These are phyloP conservation scores for Albugo candida DNA, from an alignment of 352 stramenopile species.

Conservation along the genomic window DNA sequence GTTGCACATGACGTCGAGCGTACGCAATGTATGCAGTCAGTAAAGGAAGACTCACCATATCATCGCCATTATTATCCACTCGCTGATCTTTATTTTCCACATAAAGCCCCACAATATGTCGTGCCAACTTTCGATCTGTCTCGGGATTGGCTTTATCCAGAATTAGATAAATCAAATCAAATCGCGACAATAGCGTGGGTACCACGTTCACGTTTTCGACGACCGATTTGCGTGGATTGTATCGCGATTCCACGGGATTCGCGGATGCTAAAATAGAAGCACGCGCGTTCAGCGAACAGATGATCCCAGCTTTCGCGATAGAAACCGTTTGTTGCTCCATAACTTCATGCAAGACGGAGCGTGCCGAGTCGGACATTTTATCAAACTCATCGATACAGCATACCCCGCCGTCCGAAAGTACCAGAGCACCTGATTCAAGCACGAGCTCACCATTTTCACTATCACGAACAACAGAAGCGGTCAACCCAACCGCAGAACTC, in stretches of 20 bases:
- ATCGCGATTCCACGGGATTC: slow-evolving; percentile 96
- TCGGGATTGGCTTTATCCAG: slow-evolving; percentile 91
- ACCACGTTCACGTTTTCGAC: slow-evolving; percentile 98
- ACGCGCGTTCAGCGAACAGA: slow-evolving; percentile 94
- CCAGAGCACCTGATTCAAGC: slow-evolving; percentile 91
- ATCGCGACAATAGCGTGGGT: slow-evolving; percentile 94
- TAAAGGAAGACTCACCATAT: slow-evolving; percentile 64
- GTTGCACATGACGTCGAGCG: slow-evolving; percentile 83
- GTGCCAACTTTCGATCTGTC: slow-evolving; percentile 88
- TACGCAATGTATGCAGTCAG: slow-evolving; percentile 94
- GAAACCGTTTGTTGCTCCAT: slow-evolving; percentile 98
- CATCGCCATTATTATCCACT: slow-evolving; percentile 16
- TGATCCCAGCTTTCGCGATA: slow-evolving; percentile 97
- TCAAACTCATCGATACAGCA: slow-evolving; percentile 99
- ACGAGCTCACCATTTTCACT: slow-evolving; percentile 96
- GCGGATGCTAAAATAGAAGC: slow-evolving; percentile 97
- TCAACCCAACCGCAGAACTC: slow-evolving; percentile 95
- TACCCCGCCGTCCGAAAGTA: slow-evolving; percentile 94
- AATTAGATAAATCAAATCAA: slow-evolving; percentile 99
- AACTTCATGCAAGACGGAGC: slow-evolving; percentile 97
- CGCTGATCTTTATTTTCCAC: slow-evolving; percentile 69
- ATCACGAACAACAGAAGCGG: slow-evolving; percentile 90
- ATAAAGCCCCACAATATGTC: slow-evolving; percentile 95
- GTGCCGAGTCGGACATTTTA: slow-evolving; percentile 97
- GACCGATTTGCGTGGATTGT: slow-evolving; percentile 96